These are phyloP conservation scores for Harringtonia aguacate DNA, from an alignment of 2,329 filamentous ascomycete genomes.

Conservation along the genomic window DNA sequence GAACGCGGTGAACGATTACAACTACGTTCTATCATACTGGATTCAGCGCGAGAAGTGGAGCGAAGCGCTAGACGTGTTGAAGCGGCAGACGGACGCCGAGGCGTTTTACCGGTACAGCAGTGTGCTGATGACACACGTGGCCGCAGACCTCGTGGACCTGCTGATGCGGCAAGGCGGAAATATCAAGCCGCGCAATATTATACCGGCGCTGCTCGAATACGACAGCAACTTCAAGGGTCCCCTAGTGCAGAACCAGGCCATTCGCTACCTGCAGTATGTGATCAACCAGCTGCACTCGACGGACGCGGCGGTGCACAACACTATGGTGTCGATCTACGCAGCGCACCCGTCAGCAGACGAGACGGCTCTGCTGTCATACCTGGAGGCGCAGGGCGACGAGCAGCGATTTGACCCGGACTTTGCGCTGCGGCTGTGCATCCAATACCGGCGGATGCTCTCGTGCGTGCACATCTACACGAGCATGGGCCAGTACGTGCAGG, in stretches of 20 bases:
- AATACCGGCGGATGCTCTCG: conserved; percentile 83
- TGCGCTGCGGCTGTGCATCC: conserved; percentile 87
- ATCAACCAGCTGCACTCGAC: conserved; percentile 76
- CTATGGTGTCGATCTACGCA: conserved; percentile 90
- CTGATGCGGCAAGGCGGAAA: conserved; percentile 80
- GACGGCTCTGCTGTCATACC: conserved; percentile 73
- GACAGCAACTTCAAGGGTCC: conserved; percentile 65
- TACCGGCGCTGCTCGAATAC: conserved; percentile 89
- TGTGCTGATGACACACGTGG: conserved; percentile 85
- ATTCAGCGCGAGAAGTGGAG: conserved; percentile 88
- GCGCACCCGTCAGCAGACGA: conserved; percentile 77
- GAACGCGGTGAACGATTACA: conserved; percentile 78
- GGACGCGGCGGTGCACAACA: conserved; percentile 89
- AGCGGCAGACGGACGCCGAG: conserved; percentile 83
- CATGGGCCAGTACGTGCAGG: conserved; percentile 90
- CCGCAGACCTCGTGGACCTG: conserved; percentile 84
- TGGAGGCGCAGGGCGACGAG: conserved; percentile 81
- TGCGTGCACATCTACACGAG: conserved; percentile 96
- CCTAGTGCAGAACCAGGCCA: conserved; percentile 72
- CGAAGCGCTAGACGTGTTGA: conserved; percentile 77
- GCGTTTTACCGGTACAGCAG: conserved; percentile 96
- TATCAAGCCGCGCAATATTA: conserved; percentile 75
- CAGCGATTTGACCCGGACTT: conserved; percentile 92
- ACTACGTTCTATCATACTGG: conserved; percentile 95
- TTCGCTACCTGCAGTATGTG: conserved; percentile 86